Conservation (phyloP, 1,284 basidiomycete species). For the Calocybe gambosa region DNA sequence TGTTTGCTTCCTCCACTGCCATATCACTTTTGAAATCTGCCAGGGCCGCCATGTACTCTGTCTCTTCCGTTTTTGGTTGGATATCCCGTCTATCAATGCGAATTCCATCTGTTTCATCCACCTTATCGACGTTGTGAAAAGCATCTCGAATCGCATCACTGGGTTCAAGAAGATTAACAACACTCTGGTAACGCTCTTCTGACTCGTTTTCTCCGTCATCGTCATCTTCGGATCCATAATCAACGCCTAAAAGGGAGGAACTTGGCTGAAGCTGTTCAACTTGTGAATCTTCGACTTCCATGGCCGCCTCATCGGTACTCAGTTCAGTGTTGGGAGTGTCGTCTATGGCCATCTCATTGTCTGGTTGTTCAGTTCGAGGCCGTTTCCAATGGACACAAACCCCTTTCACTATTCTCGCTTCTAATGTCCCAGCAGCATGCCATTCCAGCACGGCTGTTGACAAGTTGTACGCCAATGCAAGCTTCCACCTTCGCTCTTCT, state of each 20-base stretch:
- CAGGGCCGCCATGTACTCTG: conserved; percentile 51
- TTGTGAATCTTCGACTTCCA: conserved; percentile 15
- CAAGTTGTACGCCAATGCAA: conserved; percentile 80
- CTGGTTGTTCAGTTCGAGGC: conserved; percentile 23
- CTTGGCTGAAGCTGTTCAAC: conserved; percentile 10
- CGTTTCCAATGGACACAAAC: conserved; percentile 65
- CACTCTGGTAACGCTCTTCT: conserved; percentile 43
- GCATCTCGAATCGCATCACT: conserved; percentile 44
- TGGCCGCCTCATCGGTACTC: conserved; percentile 4
- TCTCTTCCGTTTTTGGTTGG: conserved; percentile 57
- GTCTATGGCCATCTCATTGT: conserved; percentile 23
- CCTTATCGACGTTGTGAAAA: conserved; percentile 33
- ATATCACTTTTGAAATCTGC: conserved; percentile 21
- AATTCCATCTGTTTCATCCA: conserved; percentile 10
- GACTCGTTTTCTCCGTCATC: conserved; percentile 55
- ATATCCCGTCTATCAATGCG: conserved; percentile 30
- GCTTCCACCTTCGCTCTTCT: conserved; percentile 93
- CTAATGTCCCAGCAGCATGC: conserved; percentile 66
- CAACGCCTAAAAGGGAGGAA: conserved; percentile 30
- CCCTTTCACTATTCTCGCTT: conserved; percentile 64
- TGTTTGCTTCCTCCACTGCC: neutral
- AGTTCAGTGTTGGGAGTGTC: conserved; percentile 17
- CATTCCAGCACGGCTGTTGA: conserved; percentile 83
- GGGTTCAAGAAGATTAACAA: conserved; percentile 55
- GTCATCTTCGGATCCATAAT: conserved; percentile 53